phyloP scores from a whole-genome alignment of 2,329 filamentous ascomycete species.

The Pseudogymnoascus sp. region DNA sequence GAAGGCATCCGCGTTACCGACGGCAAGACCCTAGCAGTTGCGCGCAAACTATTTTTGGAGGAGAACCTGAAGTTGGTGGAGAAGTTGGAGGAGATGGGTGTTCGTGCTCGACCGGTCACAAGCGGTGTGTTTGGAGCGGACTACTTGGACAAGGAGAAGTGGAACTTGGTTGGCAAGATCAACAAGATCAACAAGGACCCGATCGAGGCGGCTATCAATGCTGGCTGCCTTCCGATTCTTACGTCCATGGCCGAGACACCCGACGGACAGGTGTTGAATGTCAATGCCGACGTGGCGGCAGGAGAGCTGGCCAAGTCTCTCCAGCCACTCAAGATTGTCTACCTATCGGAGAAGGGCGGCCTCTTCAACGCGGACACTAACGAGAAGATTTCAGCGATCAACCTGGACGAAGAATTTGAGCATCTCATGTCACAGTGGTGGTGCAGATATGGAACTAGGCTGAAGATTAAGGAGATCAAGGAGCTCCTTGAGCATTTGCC shows the following conservation, averaged over 20 bases:
- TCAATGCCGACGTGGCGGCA: slow-evolving; percentile 95
- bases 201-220: slow-evolving; percentile 85
- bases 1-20: slow-evolving; percentile 95
- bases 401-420: slow-evolving; percentile 93
- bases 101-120: slow-evolving; percentile 82
- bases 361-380: slow-evolving; percentile 90
- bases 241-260: slow-evolving; percentile 94
- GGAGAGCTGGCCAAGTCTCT: slow-evolving; percentile 84
- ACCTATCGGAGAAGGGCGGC: slow-evolving; percentile 96
- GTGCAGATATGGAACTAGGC: slow-evolving; percentile 88
- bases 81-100: slow-evolving; percentile 81
- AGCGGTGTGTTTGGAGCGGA: slow-evolving; percentile 87
- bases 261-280: slow-evolving; percentile 89
- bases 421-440: slow-evolving; percentile 88
- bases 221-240: slow-evolving; percentile 85
- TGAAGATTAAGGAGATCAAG: slow-evolving; percentile 98
- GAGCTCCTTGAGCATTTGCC: slow-evolving; percentile 84
- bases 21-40: slow-evolving; percentile 86
- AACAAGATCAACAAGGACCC: slow-evolving; percentile 83
- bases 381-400: slow-evolving; percentile 94
- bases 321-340: slow-evolving; percentile 94
- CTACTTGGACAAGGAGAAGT: slow-evolving; percentile 94
- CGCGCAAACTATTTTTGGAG: slow-evolving; percentile 85
- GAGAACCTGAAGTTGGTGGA: slow-evolving; percentile 92
- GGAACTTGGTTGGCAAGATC: slow-evolving; percentile 92